These are phyloP conservation scores for Mycena sanguinolenta DNA, from an alignment of 768 basidiomycete genomes.

Conservation along the genomic window DNA sequence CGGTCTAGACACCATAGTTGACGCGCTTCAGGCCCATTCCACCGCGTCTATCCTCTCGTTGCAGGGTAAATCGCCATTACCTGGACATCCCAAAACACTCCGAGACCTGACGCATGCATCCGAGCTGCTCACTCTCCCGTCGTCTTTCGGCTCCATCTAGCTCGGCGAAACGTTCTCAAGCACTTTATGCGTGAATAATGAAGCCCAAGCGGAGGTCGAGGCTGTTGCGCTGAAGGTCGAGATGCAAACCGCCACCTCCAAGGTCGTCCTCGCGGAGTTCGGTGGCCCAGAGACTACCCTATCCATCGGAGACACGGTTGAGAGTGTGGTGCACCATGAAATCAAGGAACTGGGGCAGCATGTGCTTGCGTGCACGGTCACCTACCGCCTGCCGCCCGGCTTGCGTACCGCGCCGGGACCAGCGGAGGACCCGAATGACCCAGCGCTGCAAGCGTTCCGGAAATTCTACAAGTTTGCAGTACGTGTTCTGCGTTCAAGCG, in stretches of 20 bases:
- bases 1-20: slow-evolving; percentile 1
- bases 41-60: slow-evolving; percentile 83
- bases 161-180: slow-evolving; percentile 92
- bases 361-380: slow-evolving; percentile 87
- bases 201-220: slow-evolving; percentile 72
- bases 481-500: slow-evolving; percentile 46
- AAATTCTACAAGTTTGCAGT: slow-evolving; percentile 95
- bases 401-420: slow-evolving; percentile 64
- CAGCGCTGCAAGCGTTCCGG: slow-evolving; percentile 76
- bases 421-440: slow-evolving; percentile 65
- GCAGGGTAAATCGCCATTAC: slow-evolving; percentile 77
- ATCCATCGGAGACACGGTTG: slow-evolving; percentile 69
- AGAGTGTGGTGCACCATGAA: slow-evolving; percentile 83
- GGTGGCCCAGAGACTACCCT: slow-evolving; percentile 68
- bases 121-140: slow-evolving; percentile 83
- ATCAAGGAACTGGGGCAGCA: slow-evolving; percentile 96
- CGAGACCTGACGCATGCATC: slow-evolving; percentile 85
- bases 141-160: slow-evolving; percentile 88
- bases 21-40: slow-evolving; percentile 67
- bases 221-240: slow-evolving; percentile 80
- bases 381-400: slow-evolving; percentile 80
- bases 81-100: slow-evolving; percentile 85
- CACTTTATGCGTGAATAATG: slow-evolving; percentile 87
- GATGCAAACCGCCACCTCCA: slow-evolving; percentile 85
- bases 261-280: slow-evolving; percentile 72